These are phyloP conservation scores for Fusarium sp. DNA, from an alignment of 2,329 filamentous ascomycete genomes.

Conservation along the genomic window DNA sequence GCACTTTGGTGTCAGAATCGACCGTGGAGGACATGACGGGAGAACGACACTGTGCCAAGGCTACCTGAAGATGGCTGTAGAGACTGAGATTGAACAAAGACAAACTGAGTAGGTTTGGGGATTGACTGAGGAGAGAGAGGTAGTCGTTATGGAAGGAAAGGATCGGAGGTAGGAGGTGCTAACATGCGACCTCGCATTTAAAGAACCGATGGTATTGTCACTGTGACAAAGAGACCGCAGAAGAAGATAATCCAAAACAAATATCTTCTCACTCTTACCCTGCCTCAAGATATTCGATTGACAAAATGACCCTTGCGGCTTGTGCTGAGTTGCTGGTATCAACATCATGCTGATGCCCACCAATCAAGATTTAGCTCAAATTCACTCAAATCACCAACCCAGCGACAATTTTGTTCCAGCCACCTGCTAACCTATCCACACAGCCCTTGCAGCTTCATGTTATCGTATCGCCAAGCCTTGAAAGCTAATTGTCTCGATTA, in stretches of 20 bases:
- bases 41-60: neutral
- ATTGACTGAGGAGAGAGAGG: neutral
- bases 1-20: neutral
- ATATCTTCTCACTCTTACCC: neutral
- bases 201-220: neutral
- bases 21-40: neutral
- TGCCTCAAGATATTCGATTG: neutral
- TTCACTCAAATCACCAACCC: neutral
- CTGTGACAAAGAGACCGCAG: neutral
- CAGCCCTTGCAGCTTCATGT: neutral
- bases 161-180: neutral
- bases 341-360: neutral
- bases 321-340: neutral
- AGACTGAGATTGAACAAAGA: neutral
- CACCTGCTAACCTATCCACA: neutral
- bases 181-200: neutral
- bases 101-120: fast-evolving
- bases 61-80: neutral
- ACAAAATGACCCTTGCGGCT: too few relatives aligned
- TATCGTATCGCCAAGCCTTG: neutral
- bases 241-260: fast-evolving
- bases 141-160: neutral
- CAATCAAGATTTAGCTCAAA: conserved; percentile 14
- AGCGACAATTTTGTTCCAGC: neutral
- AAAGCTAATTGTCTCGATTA: neutral